Percentiles rank a stretch among this genome's conserved stretches.
These are phyloP conservation scores for Dothidotthia symphoricarpi DNA, from an alignment of 2,329 filamentous ascomycete species.

Conservation along the genomic window DNA sequence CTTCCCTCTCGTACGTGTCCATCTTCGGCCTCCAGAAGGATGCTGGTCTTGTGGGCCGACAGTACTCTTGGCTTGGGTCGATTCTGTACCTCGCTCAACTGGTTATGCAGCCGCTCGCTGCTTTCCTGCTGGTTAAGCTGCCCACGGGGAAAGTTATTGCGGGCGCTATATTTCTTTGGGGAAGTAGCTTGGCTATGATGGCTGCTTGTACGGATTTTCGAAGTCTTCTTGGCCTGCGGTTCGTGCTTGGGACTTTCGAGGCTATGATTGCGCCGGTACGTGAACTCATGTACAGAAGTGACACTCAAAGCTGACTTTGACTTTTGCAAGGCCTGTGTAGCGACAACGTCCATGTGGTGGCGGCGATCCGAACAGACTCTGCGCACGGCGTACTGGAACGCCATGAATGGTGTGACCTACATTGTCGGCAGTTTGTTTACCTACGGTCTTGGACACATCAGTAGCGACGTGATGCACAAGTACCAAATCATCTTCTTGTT, in stretches of 20 bases:
- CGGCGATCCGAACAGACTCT: slow-evolving; percentile 57
- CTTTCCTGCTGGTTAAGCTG: slow-evolving; percentile 57
- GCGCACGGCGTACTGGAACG: slow-evolving; percentile 57
- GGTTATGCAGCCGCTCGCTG: slow-evolving; percentile 52
- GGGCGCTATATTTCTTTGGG: slow-evolving; percentile 51
- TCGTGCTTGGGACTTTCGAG: slow-evolving; percentile 45
- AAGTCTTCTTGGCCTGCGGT: slow-evolving; percentile 39
- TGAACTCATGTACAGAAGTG: too few species aligned
- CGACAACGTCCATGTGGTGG: slow-evolving; percentile 62
- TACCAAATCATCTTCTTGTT: slow-evolving; percentile 50
- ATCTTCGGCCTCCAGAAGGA: slow-evolving; percentile 53
- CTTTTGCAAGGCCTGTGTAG: slow-evolving; percentile 58
- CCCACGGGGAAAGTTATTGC: slow-evolving; percentile 60
- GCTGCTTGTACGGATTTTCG: slow-evolving; percentile 48
- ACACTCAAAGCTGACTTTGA: too few species aligned
- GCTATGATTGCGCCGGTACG: slow-evolving; percentile 43
- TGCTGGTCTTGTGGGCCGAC: slow-evolving; percentile 48
- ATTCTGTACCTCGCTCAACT: slow-evolving; percentile 59
- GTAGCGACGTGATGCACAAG: slow-evolving; percentile 44
- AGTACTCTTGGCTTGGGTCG: slow-evolving; percentile 61
- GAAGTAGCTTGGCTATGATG: slow-evolving; percentile 55
- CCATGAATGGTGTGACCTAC: slow-evolving; percentile 60
- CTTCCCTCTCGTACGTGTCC: slow-evolving; percentile 44
- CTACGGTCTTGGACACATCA: slow-evolving; percentile 57
- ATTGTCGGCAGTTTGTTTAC: slow-evolving; percentile 58